Conservation (phyloP, 306 rosid genomes). For the Casuarina cunninghamiana region DNA sequence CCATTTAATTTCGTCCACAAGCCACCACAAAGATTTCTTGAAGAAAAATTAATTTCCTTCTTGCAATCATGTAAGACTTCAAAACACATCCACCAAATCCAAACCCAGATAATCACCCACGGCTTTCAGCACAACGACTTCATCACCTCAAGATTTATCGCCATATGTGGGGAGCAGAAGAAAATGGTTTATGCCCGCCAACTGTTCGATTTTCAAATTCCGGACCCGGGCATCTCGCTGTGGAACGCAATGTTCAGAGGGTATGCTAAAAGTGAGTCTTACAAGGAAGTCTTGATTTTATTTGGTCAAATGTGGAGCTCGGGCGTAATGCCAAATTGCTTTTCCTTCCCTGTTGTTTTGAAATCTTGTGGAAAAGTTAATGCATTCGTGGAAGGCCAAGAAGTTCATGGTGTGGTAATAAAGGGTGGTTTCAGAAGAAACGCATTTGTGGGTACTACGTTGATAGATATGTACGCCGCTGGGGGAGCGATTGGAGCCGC, state of each 20-base stretch:
- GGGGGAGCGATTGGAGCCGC: conserved; percentile 40
- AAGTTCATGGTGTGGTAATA: conserved; percentile 42
- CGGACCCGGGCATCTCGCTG: conserved; percentile 46
- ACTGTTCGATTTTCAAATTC: conserved; percentile 47
- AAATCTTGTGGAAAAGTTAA: conserved; percentile 42
- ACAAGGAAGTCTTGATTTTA: conserved; percentile 44
- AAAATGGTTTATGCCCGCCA: conserved; percentile 47
- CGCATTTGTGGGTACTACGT: conserved; percentile 40
- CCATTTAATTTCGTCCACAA: conserved; percentile 23
- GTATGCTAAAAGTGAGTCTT: conserved; percentile 32
- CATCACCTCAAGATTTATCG: conserved; percentile 50
- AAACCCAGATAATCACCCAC: conserved; percentile 47
- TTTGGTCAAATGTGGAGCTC: conserved; percentile 45
- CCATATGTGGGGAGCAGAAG: conserved; percentile 38
- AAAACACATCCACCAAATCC: conserved; percentile 51
- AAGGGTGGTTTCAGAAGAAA: conserved; percentile 42
- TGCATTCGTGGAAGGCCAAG: conserved; percentile 43
- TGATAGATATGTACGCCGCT: conserved; percentile 45
- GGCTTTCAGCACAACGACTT: conserved; percentile 51
- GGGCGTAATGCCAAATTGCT: conserved; percentile 44
- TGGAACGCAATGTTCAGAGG: conserved; percentile 74
- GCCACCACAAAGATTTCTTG: conserved; percentile 42
- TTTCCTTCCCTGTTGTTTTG: conserved; percentile 45
- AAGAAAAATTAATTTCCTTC: conserved; percentile 57
- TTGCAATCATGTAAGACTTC: conserved; percentile 62